Evolutionary conservation across 1,284 basidiomycete genomes (phyloP).

Genomic region (Leccinum subrobustum): DNA sequence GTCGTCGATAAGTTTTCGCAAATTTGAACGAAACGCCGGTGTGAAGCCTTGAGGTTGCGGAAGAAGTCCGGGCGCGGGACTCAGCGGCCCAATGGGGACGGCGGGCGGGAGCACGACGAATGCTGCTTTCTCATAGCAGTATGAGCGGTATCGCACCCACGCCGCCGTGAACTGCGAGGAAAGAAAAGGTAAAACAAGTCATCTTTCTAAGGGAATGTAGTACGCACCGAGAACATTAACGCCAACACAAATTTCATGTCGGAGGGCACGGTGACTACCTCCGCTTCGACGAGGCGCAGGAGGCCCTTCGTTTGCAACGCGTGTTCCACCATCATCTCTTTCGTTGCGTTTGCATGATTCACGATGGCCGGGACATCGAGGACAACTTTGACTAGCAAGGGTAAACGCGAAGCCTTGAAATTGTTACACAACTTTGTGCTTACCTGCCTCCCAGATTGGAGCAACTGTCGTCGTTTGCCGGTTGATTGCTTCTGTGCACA

Average conservation of each 20-base stretch:
- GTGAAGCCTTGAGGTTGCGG: not conserved
- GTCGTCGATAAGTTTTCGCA: not conserved
- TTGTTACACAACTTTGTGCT: not conserved
- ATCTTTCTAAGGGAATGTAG: not conserved
- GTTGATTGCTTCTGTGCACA: not conserved
- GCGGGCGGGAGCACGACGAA: not conserved
- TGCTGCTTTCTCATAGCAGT: not conserved
- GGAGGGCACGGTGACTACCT: not conserved
- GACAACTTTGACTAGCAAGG: not conserved
- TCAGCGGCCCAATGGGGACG: not conserved
- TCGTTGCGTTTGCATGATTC: not conserved
- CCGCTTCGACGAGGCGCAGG: not conserved
- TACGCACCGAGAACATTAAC: not conserved
- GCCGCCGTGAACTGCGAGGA: not conserved
- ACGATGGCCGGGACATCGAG: not conserved
- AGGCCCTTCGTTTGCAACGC: not conserved
- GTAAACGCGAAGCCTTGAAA: not conserved
- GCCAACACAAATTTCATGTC: not conserved
- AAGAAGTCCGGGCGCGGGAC: not conserved
- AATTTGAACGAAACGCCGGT: not conserved
- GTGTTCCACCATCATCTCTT: not conserved
- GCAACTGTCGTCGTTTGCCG: not conserved
- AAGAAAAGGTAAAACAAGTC: not conserved
- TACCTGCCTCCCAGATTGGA: not conserved
- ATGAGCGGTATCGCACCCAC: not conserved